Evolutionary conservation across 1,139 yeast genomes (phyloP).

Genomic region (Suhomyces ambrosiae): DNA sequence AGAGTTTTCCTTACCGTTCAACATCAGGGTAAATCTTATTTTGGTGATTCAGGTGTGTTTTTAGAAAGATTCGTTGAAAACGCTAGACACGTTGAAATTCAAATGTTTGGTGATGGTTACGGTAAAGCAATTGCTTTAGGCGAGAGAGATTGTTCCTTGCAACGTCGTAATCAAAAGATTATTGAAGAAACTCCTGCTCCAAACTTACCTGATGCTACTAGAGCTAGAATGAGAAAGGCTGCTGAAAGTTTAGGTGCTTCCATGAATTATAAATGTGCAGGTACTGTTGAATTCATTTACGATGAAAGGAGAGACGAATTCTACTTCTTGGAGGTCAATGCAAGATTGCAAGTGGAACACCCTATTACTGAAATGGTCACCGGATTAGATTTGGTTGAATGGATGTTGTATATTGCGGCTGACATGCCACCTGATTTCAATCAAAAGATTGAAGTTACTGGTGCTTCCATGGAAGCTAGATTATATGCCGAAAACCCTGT

Average conservation of each 20-base stretch:
- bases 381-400: slow-evolving; percentile 90
- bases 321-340: slow-evolving; percentile 93
- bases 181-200: slow-evolving; percentile 99
- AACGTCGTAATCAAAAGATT: slow-evolving; percentile 93
- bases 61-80: slow-evolving; percentile 90
- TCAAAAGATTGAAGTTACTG: slow-evolving; percentile 60
- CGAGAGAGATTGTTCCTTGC: slow-evolving; percentile 96
- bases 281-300: slow-evolving; percentile 94
- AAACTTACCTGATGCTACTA: slow-evolving; percentile 76
- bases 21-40: slow-evolving; percentile 90
- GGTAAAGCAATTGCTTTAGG: slow-evolving; percentile 93
- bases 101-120: slow-evolving; percentile 92
- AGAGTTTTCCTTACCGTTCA: slow-evolving; percentile 86
- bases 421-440: slow-evolving; percentile 79
- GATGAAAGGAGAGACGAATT: slow-evolving; percentile 84
- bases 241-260: slow-evolving; percentile 80
- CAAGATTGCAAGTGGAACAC: slow-evolving; percentile 96
- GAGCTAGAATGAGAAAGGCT: slow-evolving; percentile 74
- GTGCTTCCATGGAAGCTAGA: slow-evolving; percentile 96
- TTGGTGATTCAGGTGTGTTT: slow-evolving; percentile 94
- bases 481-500: slow-evolving; percentile 96
- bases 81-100: slow-evolving; percentile 95
- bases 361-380: slow-evolving; percentile 96
- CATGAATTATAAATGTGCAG: slow-evolving; percentile 92
- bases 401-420: slow-evolving; percentile 94